Conservation (phyloP, 257 asterid species). For the Salvia splendens region DNA sequence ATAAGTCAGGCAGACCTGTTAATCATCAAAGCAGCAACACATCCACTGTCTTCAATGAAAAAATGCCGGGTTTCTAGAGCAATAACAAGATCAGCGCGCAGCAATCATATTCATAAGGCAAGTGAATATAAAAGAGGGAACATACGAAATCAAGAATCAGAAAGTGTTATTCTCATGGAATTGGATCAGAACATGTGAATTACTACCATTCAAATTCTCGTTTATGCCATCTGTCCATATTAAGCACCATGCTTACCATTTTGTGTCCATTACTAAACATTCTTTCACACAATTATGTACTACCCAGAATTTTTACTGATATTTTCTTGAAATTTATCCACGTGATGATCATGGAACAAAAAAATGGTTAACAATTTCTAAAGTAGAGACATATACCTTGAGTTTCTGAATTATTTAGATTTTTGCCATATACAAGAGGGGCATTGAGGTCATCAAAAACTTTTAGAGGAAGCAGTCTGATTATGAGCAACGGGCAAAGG, state of each 20-base stretch:
- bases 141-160: too few relatives aligned
- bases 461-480: slow-evolving; percentile 81
- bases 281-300: background rate
- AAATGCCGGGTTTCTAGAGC: slow-evolving; percentile 46
- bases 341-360: slow-evolving; percentile 3
- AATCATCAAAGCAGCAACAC: slow-evolving; percentile 68
- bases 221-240: too few relatives aligned
- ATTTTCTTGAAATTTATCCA: background rate
- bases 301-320: background rate
- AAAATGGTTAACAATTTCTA: slow-evolving; percentile 9
- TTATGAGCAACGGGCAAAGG: slow-evolving; percentile 86
- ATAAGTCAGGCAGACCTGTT: slow-evolving; percentile 51
- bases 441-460: slow-evolving; percentile 73
- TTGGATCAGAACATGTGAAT: too few relatives aligned
- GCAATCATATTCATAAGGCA: background rate
- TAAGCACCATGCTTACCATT: too few relatives aligned
- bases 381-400: slow-evolving; percentile 49
- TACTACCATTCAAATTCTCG: too few relatives aligned
- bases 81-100: slow-evolving; percentile 28
- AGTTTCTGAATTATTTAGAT: slow-evolving; percentile 33
- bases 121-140: background rate
- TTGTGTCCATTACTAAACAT: background rate
- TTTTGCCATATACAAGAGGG: slow-evolving; percentile 63
- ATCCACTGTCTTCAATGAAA: slow-evolving; percentile 45
- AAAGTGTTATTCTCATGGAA: too few relatives aligned